Evolutionary conservation across 2,329 filamentous ascomycete species (phyloP), one percentile per base, ranked within the genome.

Genomic region (Fusarium coicis): DNA sequence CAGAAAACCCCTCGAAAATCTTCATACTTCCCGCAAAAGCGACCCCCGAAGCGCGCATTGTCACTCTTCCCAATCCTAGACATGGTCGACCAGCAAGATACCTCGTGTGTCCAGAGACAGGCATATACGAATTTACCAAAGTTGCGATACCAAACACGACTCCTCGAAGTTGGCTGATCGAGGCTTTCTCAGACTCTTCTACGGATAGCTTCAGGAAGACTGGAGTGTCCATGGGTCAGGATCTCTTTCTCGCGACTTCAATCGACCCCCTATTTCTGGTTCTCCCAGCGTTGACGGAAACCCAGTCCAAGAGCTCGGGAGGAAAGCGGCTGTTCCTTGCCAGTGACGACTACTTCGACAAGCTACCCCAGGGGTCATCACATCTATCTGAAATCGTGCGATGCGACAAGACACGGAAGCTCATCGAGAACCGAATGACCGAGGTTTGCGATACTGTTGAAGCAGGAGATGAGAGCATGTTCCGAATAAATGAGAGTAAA

Each of bases 261-360:
- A 86, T 97, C 61, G 96, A 99, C 80, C 88, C 93, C 10, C 79
- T 98, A 7, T 98, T 98, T 83, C 85, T 98, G 56, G 80, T 97
- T 7, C 85, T 98, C 3, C 93, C 96, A 1, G 88, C 91, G 8
- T 86, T 98, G 4, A 83, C 85, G 3, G 81, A 89, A 43, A 76
- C 83, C 39, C 80, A 81, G 57, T 59, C 78, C 18, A 85, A 85
- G 50, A 76, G 80, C 16, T 84, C 85, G 30, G 84, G 87, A 53
- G 81, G 84, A 5, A 93, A 91, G 78, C 87, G 87, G 47, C 85
- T 92, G 57, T 94, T 94, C 74, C 85, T 94, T 19, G 88, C 90
- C 2, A 85, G 90, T 61, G 92, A 95, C 53, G 93, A 95, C 78
- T 88, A 95, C 77, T 84, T 95, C 52, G 93, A 95, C 69, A 85